Base-by-base conservation (phyloP, 2,329 filamentous ascomycete species). In the Hypoxylon sp. region DNA sequence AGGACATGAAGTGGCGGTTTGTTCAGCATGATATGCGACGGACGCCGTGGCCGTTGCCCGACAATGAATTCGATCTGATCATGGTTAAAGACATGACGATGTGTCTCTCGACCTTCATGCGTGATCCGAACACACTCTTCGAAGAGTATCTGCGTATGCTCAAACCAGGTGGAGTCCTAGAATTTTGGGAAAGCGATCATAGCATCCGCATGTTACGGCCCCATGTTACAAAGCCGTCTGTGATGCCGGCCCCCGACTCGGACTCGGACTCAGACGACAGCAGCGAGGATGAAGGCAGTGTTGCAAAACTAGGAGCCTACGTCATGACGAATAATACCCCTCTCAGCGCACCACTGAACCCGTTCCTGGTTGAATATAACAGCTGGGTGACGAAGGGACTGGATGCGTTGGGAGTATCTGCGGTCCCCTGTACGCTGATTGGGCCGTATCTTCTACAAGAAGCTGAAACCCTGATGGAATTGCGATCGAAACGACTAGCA, bases 101-200 rank as follows among this genome's bases (percentile, higher is more conserved):
- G 72, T 90, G 88, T 56, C 83, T 96, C 68, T 86, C 81, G 20
- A 80, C 87, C n/a, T 83, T 90, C 6, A 86, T 86, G 24, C 80
- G 86, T 45, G 81, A 87, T 61, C 85, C 89, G 32, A 83, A 87
- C 52, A 32, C 68, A 3, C 77, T 87, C 24, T 81, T 89, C 62
- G 90, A 92, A 69, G 93, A 97, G 75, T 91, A 89, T 66, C 80
- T 95, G 46, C 91, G 94, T 16, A 80, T 97, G 11, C 81, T 97
- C 33, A 89, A 86, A 69, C 89, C 91, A 0, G 93, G 92, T 14
- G 95, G 95, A 3, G 87, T 88, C 1, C 74, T 97, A 24, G 95
- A 97, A 76, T 84, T 96, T 14, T 97, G 94, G 94, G 94, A 97
- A 69, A 91, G 91, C 4, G 94, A 97, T 78, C 89, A 93, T 75